Base-by-base conservation (phyloP, 495 filamentous ascomycete species). In the Hyphodiscus hymeniophilus region DNA sequence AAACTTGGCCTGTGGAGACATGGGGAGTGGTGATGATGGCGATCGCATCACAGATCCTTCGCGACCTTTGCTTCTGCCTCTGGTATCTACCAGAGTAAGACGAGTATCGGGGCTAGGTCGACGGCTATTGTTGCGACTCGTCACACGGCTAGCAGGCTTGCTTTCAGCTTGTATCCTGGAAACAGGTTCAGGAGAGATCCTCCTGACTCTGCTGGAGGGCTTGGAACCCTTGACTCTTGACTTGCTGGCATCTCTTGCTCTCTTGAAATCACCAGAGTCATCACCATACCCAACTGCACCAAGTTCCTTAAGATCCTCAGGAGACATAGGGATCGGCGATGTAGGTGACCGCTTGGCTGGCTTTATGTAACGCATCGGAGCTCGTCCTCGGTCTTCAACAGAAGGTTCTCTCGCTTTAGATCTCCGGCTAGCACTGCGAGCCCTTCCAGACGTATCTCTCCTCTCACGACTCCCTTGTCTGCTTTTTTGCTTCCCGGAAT, bases 291-390 rank as follows among this genome's bases (percentile, higher is more conserved):
- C 50, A 28, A 23, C 26, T 12, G 54, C 49, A 59, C 57, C 54
- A 26, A 57, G 39, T 18, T 52, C 40, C 28, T 54, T 76, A 54
- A 85, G 55, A 49, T 92, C 87, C 54, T 94, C 86, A 0, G 87
- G 87, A 1, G 88, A 90, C 89, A 95, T 95, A 15, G 88, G 86
- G 11, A 94, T 78, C 0, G 89, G 89, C 8, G 89, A 94, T 35
- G 87, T 91, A 3, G 89, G 89, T 5, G 89, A 94, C 4, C 87
- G 74, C 60, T 94, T 94, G 6, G 86, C 84, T 23, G 89, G 83
- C 32, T 80, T 84, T 52, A 88, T 85, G 52, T 84, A 85, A 36
- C 81, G 78, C 45, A 74, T 68, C 7, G 73, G 70, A 41, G 71
- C 73, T 31, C 83, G 74, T 16, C 83, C 85, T 34, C 85, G 80